Base-by-base conservation (phyloP, 2,329 filamentous ascomycete species). In the Pseudogymnoascus sp. region DNA sequence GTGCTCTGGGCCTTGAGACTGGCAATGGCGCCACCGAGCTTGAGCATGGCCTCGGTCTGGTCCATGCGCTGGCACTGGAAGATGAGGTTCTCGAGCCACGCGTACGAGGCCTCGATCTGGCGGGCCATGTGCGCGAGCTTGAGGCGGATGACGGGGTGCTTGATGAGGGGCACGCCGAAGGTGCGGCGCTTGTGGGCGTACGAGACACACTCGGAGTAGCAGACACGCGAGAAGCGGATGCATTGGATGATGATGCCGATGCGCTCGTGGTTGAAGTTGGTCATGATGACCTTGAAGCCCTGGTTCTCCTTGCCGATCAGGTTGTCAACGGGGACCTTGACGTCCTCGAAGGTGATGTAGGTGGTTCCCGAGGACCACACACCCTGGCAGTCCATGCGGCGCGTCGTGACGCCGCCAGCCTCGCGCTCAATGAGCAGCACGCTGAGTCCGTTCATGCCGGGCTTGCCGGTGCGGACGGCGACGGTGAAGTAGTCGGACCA, bases 241-340 rank as follows among this genome's bases (percentile, higher is more conserved):
- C 88, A 96, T 79, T 99, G 95, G 80, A 97, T 97, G 79, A 97
- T 93, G 78, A 99, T 97, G 67, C 95, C 95, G 71, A 99, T 93
- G 67, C 95, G 91, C 80, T 99, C 95, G 82, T 97, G 95, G 84
- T 97, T 97, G 83, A 97, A 97, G 83, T 97, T 97, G 75, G 91
- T 97, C 93, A 97, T 97, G 82, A 99, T 93, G 74, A 96, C 92
- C 79, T 93, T 91, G 86, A 99, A 99, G 40, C 95, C 95, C 76
- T 96, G 89, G 83, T 99, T 96, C 80, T 96, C 88, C 82, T 97
- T 97, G 78, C 95, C 95, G 65, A 99, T 87, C 71, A 99, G 78
- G 80, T 99, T 97, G 83, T 96, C 93, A n/a, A 97, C 95, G 1
- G 95, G 95, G 0, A 99, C 95, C 82, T 97, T 97, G 78, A 97